Conservation (phyloP, 176 grass and related monocot genomes). For the Oryza australiensis region DNA sequence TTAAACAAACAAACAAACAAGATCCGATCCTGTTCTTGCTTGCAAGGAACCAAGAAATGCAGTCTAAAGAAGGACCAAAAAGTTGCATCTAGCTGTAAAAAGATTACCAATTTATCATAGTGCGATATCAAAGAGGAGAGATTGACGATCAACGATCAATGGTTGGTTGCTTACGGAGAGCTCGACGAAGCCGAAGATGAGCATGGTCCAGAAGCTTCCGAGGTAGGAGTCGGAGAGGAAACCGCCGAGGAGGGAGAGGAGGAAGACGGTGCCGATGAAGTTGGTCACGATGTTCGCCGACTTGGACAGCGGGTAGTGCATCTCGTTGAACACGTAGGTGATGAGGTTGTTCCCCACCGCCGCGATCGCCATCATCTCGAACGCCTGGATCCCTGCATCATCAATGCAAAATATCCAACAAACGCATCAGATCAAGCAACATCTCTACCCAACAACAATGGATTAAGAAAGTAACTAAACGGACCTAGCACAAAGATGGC, state of each 20-base stretch:
- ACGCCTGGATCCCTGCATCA: slow-evolving; percentile 70
- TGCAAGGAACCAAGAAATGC: slow-evolving; percentile 32
- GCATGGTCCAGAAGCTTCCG: slow-evolving; percentile 92
- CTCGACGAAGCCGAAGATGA: slow-evolving; percentile 82
- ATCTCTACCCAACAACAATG: background rate
- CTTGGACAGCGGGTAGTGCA: slow-evolving; percentile 73
- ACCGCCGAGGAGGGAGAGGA: slow-evolving; percentile 78
- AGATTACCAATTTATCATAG: background rate
- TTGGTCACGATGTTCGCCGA: slow-evolving; percentile 82
- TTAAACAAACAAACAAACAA: background rate
- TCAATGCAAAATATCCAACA: background rate
- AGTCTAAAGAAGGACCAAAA: background rate
- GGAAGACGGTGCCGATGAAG: slow-evolving; percentile 82
- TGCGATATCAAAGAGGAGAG: background rate
- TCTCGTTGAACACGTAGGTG: slow-evolving; percentile 86
- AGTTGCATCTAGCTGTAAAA: background rate
- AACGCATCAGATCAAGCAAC: background rate
- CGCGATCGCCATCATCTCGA: slow-evolving; percentile 88
- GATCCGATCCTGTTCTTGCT: slow-evolving; percentile 22
- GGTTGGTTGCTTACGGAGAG: slow-evolving; percentile 55
- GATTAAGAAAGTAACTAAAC: background rate
- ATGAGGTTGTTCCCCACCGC: slow-evolving; percentile 89
- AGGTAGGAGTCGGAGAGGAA: slow-evolving; percentile 92
- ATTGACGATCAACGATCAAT: background rate
- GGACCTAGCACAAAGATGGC: slow-evolving; percentile 76